Evolutionary conservation across 2,329 filamentous ascomycete species (phyloP), one percentile per base, ranked within the genome.

Genomic region (Aspergillus sclerotialis): DNA sequence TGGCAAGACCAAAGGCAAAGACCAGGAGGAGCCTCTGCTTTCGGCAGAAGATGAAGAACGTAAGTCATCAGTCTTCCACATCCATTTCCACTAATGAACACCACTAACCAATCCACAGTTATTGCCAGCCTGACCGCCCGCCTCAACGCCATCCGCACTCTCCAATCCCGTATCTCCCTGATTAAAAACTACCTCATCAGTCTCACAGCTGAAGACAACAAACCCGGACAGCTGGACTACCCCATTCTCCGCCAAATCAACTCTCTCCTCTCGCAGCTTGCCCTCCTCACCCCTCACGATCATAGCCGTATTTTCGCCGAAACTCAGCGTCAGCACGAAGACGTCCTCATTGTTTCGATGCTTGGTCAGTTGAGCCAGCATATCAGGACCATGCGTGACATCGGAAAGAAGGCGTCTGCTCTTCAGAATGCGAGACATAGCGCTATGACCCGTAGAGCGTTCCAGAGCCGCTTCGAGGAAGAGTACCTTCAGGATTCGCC

Each of bases 121-220:
- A 70, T 82, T 34, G 71, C 78, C 15, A 75, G 69, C 11, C 76
- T 98, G 14, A 92, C 82, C 17, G 84, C 88, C 40, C 94, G 94
- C 52, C 76, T 83, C 43, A 96, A 95, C 61, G 89, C 92, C 16
- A 82, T 95, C 53, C 90, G 88, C 64, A 95, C 94, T 80, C 77
- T 98, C 17, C 81, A 90, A 52, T 77, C 80, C 5, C 78, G 85
- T 32, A 77, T 92, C 47, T 72, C 75, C 28, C 73, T 90, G 36
- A 74, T 90, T 46, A 74, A 75, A 39, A 71, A 71, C n/a, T 96
- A 95, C 56, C 77, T 98, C 30, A 70, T 81, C 43, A 75, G 73
- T 10, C 73, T 92, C 1, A 70, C 76, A 6, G 73, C 70, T 5
- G 70, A 71, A 30, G 68, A 26, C 51, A 37, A 40, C 54, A 15